These are phyloP conservation scores for Termitomyces sp. DNA, from an alignment of 768 basidiomycete species.

Conservation along the genomic window DNA sequence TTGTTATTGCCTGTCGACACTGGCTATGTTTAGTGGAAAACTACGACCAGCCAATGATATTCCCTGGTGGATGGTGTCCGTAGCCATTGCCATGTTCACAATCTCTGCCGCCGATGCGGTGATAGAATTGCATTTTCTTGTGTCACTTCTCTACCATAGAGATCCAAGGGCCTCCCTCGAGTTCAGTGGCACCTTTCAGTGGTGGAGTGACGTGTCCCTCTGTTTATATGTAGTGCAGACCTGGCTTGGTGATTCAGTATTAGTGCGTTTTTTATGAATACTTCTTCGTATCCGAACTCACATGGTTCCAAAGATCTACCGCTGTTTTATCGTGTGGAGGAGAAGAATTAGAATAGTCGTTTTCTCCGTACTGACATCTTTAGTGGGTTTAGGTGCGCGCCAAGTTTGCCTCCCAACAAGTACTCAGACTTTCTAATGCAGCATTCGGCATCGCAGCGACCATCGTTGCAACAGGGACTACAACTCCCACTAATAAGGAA, in stretches of 20 bases:
- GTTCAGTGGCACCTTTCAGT: conserved; percentile 1
- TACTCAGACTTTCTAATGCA: background rate
- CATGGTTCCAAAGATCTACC: conserved; percentile 8
- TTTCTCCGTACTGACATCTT: conserved; percentile 6
- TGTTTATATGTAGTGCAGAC: conserved; percentile 7
- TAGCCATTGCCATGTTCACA: conserved; percentile 8
- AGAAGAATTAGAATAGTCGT: background rate
- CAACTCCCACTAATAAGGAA: background rate
- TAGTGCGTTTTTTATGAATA: conserved; percentile 1
- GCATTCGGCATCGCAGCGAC: conserved; percentile 9
- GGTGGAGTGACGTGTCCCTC: conserved; percentile 9
- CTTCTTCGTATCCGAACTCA: background rate
- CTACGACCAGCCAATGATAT: background rate
- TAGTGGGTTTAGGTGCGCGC: conserved; percentile 2
- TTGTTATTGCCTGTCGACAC: conserved; percentile 3
- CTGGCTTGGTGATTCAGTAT: conserved; percentile 7
- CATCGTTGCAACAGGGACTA: background rate
- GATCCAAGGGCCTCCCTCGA: conserved; percentile 3
- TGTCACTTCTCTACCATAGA: background rate
- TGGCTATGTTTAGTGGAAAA: background rate
- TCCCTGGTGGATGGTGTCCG: conserved; percentile 1
- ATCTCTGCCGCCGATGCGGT: conserved; percentile 4
- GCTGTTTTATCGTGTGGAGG: conserved; percentile 12
- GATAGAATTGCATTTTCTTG: conserved; percentile 3
- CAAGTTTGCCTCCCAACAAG: background rate